Evolutionary conservation across 2,329 filamentous ascomycete genomes (phyloP), one percentile per base, ranked within the genome.

Genomic region (Aspergillus carbonarius): DNA sequence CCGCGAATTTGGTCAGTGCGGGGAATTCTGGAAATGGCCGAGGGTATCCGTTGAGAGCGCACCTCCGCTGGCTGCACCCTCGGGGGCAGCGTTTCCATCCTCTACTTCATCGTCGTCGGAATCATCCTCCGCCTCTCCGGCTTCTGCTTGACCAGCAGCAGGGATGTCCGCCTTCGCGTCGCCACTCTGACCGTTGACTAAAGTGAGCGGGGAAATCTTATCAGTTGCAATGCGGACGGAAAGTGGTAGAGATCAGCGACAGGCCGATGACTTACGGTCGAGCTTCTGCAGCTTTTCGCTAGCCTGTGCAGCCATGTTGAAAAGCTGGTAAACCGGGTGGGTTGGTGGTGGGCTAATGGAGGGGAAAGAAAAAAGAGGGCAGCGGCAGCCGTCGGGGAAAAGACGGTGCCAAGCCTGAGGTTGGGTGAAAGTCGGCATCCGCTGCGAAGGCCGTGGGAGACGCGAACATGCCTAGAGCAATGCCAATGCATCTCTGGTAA

Each of bases 31-130:
- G 17, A 35, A 34, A 32, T 47, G 20, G 30, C 51, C 34, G 56
- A 51, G 49, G 18, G 49, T 25, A 30, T 60, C 6, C 27, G 48
- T 54, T 8, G 23, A 20, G 20, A 20, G 66, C 70, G 58, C 62
- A 74, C 72, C 75, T 70, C 74, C 75, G 62, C 70, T 68, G 52
- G 70, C 72, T 37, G 68, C 72, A 48, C 68, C 73, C n/a, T 76
- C 79, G 27, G 70, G 66, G 25, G 66, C 75, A 66, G 69, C 70
- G 20, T 74, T 74, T 52, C 79, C 81, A 42, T 81, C 80, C 30
- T 82, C 81, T 57, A 81, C 51, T 54, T 54, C 80, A 59, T 80
- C 79, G 57, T 85, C 82, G 52, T 85, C 82, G 20, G 82, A 83
- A 59, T 83, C 81, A 63, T 82, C 80, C 64, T 83, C 82, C 58